Evolutionary conservation across 2,329 filamentous ascomycete genomes (phyloP).

Genomic region (Coniochaeta sp.): DNA sequence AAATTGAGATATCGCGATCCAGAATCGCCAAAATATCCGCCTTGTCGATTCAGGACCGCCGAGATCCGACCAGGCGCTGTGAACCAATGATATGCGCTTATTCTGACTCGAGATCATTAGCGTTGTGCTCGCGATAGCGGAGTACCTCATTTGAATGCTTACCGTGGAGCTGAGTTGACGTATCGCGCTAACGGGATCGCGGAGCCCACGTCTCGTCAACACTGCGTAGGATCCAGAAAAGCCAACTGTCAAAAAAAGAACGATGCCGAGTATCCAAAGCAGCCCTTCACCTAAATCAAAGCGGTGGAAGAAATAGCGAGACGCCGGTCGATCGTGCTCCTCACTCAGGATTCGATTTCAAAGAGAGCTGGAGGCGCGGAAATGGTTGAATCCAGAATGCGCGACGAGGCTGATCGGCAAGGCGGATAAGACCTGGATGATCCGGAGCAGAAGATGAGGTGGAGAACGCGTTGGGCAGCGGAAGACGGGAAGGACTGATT

Average conservation of each 20-base stretch:
- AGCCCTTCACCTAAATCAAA: no score
- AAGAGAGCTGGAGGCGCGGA: no score
- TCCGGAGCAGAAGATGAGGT: neutral
- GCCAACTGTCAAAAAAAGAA: no score
- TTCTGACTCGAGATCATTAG: neutral
- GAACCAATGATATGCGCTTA: neutral
- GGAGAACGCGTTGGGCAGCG: neutral
- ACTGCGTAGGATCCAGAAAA: neutral
- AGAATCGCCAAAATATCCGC: neutral
- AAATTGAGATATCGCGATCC: constrained; percentile 11
- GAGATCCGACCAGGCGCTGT: neutral
- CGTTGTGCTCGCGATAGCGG: neutral
- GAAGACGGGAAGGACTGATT: neutral
- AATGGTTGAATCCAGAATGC: no score
- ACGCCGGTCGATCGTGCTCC: no score
- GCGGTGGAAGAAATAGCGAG: no score
- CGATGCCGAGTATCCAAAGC: no score
- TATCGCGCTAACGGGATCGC: neutral
- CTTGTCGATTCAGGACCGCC: neutral
- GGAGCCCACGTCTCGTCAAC: neutral
- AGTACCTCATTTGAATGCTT: neutral
- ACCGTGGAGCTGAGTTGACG: neutral
- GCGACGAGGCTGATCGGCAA: neutral
- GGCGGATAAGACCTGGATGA: neutral
- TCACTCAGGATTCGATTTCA: no score